A percentile compares a stretch with the other conserved stretches of the same genome.
These are phyloP conservation scores for Cordyceps tenuipes DNA, from an alignment of 2,329 filamentous ascomycete species.

Conservation along the genomic window DNA sequence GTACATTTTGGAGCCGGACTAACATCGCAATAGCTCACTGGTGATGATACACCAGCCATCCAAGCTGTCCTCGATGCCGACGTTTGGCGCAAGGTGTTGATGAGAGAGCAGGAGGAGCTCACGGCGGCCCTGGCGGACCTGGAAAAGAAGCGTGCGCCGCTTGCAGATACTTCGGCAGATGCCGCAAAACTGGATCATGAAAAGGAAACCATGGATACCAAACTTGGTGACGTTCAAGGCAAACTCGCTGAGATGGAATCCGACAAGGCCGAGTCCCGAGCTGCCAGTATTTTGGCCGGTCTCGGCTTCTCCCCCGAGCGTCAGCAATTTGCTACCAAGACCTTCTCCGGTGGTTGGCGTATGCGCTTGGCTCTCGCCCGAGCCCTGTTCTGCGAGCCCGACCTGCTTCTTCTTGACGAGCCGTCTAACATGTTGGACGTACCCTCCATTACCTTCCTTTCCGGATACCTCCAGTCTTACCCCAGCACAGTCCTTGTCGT, in stretches of 20 bases:
- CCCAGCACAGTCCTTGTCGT: slow-evolving; percentile 94
- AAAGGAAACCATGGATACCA: slow-evolving; percentile 81
- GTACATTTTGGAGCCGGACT: slow-evolving; percentile 12
- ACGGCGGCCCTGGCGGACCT: slow-evolving; percentile 64
- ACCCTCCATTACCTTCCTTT: slow-evolving; percentile 96
- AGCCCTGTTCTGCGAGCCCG: slow-evolving; percentile 96
- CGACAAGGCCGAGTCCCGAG: slow-evolving; percentile 92
- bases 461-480: slow-evolving; percentile 88
- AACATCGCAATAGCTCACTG: slow-evolving; percentile 56
- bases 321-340: slow-evolving; percentile 89
- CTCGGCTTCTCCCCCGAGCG: slow-evolving; percentile 91
- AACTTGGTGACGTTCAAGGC: slow-evolving; percentile 79
- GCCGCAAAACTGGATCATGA: slow-evolving; percentile 78
- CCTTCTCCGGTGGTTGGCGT: slow-evolving; percentile 98
- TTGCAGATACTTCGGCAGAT: slow-evolving; percentile 90
- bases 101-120: slow-evolving; percentile 87
- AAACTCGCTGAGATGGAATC: slow-evolving; percentile 99
- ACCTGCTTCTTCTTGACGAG: slow-evolving; percentile 92
- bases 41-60: slow-evolving; percentile 88
- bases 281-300: slow-evolving; percentile 92
- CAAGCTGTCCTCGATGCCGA: slow-evolving; percentile 96
- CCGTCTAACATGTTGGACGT: slow-evolving; percentile 99
- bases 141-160: slow-evolving; percentile 64
- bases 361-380: slow-evolving; percentile 93
- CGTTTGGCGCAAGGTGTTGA: slow-evolving; percentile 93